phyloP scores from a whole-genome alignment of 352 stramenopile species.

The Peronospora belbahrii region DNA sequence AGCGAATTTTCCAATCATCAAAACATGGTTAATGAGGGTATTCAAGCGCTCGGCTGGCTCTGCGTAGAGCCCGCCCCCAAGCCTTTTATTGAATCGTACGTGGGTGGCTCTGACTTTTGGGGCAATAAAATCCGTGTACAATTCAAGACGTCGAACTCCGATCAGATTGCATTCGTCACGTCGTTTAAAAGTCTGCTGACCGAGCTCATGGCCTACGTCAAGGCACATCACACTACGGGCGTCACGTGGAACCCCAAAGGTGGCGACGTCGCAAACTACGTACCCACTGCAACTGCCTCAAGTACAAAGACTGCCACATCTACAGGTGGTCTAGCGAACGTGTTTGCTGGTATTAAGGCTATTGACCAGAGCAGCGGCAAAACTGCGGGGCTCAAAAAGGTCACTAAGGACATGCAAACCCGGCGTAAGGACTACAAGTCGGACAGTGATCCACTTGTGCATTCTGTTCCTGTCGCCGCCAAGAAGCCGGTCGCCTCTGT shows the following conservation, averaged over 20 bases:
- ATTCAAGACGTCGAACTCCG: constrained; percentile 88
- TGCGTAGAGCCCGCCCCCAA: constrained; percentile 82
- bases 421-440: constrained; percentile 92
- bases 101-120: constrained; percentile 94
- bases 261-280: constrained; percentile 45
- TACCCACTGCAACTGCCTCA: constrained; percentile 20
- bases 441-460: constrained; percentile 21
- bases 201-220: constrained; percentile 92
- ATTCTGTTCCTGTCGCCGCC: constrained; percentile 11
- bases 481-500: constrained; percentile 29
- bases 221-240: constrained; percentile 91
- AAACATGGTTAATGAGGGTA: constrained; percentile 85
- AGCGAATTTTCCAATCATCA: constrained; percentile 81
- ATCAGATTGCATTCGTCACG: constrained; percentile 92
- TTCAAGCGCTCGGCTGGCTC: constrained; percentile 78
- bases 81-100: constrained; percentile 92
- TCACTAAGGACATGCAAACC: constrained; percentile 97
- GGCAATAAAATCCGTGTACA: constrained; percentile 97
- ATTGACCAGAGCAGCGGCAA: constrained; percentile 88
- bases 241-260: constrained; percentile 91
- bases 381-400: constrained; percentile 91
- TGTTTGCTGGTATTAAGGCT: constrained; percentile 86
- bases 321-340: constrained; percentile 53
- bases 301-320: constrained; percentile 23
- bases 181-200: constrained; percentile 88